Evolutionary conservation across 495 filamentous ascomycete genomes (phyloP).

Genomic region (Tuber indicum): DNA sequence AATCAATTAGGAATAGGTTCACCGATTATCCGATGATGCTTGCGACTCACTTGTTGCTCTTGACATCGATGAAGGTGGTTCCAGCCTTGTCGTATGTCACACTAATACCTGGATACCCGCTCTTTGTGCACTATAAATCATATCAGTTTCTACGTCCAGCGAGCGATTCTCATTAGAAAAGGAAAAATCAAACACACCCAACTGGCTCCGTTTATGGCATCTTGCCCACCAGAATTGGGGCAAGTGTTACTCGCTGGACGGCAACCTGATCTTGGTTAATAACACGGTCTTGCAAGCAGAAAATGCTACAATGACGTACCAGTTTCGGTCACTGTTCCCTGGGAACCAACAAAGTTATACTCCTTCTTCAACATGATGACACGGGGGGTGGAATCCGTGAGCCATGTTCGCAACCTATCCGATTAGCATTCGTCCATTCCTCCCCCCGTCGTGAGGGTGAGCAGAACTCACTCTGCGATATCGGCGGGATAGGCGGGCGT

Average conservation of each 20-base stretch:
- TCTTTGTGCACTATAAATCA: conserved; percentile 34
- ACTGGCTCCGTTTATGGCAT: conserved; percentile 48
- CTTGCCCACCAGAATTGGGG: conserved; percentile 37
- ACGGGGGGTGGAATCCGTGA: conserved; percentile 46
- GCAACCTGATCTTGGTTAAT: conserved; percentile 26
- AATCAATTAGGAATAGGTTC: not conserved
- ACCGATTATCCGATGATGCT: not conserved
- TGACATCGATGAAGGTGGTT: conserved; percentile 40
- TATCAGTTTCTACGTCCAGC: not conserved
- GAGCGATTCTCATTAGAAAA: not conserved
- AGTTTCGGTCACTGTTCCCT: conserved; percentile 45
- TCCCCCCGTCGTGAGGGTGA: not conserved
- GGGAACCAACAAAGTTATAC: conserved; percentile 47
- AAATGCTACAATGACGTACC: conserved; percentile 6
- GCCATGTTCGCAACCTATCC: conserved; percentile 38
- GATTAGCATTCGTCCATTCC: not conserved
- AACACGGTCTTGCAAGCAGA: not conserved
- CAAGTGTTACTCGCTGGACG: conserved; percentile 45
- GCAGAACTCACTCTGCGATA: conserved; percentile 39
- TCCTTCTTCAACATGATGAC: conserved; percentile 49
- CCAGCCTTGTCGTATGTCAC: conserved; percentile 46
- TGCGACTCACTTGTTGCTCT: conserved; percentile 40
- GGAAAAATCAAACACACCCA: conserved; percentile 14
- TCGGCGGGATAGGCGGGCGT: conserved; percentile 46
- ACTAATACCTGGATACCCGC: conserved; percentile 23